Base-by-base conservation (phyloP, 1,284 basidiomycete species). In the Phenoliferia sp. region DNA sequence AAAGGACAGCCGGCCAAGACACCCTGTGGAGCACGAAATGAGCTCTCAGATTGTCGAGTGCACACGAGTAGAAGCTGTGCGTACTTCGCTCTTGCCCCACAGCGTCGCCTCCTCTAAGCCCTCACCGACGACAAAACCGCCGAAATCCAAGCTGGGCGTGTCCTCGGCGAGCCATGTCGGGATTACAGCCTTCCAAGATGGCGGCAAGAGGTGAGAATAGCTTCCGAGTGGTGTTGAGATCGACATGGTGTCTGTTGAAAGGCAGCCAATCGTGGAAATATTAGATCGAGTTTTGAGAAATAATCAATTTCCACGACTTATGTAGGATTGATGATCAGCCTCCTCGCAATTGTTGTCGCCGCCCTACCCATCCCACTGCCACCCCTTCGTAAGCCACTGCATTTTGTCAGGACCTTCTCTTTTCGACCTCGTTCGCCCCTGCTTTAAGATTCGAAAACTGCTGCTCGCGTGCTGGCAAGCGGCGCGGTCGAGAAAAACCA, bases 71-170 rank as follows among this genome's bases (percentile, higher is more conserved):
- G n/a, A n/a, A n/a, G n/a, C n/a, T n/a, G 31, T 26, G 19, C 71
- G 54, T 34, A 78, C 78, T 64, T 77, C 74, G 64, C 71, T 88
- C 80, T 96, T 99, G 66, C 94, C 94, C 76, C 92, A 85, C 34
- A 99, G 85, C 76, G 89, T 89, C 3, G 96, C 96, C 77, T 90
- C 88, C 63, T 92, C 88, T 59, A 85, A 81, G 9, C 85, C 88
- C 76, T 98, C 94, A 26, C 96, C 96, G 17, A 99, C 96, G 39
- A 99, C 94, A 77, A 90, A 98, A 2, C 96, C 96, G 44, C 90
- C 95, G 78, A 93, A 98, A 80, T 99, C 95, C 76, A 98, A 97
- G 1, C 91, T 94, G 2, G 95, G 96, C 0, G 90, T 92, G 78
- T 99, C 95, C 80, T 99, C 95, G 19, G 86, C 85, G 26, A 96